Evolutionary conservation across 2,329 filamentous ascomycete species (phyloP).

Genomic region (Trichoderma lentiforme): DNA sequence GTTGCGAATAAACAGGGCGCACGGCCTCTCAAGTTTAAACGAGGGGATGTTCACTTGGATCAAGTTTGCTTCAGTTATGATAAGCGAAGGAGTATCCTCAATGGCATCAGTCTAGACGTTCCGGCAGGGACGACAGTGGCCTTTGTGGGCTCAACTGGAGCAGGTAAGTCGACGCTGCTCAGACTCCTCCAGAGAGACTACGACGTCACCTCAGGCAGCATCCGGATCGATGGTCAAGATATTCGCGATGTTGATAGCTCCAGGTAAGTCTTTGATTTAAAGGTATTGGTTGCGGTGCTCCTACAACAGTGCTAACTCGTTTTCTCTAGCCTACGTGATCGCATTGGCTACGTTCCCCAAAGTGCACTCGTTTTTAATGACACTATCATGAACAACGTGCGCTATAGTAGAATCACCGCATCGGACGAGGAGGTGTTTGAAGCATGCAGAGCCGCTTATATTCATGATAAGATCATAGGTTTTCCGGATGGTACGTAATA

Average conservation of each 20-base stretch:
- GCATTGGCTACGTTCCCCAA: slow-evolving; percentile 56
- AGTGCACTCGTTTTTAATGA: slow-evolving; percentile 55
- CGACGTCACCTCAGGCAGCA: slow-evolving; percentile 50
- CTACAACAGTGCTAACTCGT: slow-evolving; percentile 21
- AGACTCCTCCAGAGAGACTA: slow-evolving; percentile 60
- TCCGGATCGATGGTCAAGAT: slow-evolving; percentile 56
- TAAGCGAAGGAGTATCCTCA: slow-evolving; percentile 56
- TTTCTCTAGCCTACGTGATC: slow-evolving; percentile 44
- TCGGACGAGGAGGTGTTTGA: slow-evolving; percentile 54
- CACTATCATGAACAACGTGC: slow-evolving; percentile 58
- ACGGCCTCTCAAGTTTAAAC: slow-evolving; percentile 47
- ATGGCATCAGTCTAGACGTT: slow-evolving; percentile 50
- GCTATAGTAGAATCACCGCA: slow-evolving; percentile 53
- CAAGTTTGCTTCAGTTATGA: slow-evolving; percentile 58
- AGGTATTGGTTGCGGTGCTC: not conserved
- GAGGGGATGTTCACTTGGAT: slow-evolving; percentile 53
- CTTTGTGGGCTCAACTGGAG: slow-evolving; percentile 59
- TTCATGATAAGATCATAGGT: slow-evolving; percentile 55
- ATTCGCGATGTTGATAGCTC: slow-evolving; percentile 52
- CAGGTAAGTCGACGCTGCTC: slow-evolving; percentile 56
- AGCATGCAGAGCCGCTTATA: slow-evolving; percentile 53
- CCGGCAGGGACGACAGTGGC: slow-evolving; percentile 53
- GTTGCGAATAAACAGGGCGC: slow-evolving; percentile 52
- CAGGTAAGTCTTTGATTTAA: slow-evolving; percentile 33
- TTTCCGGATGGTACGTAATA: slow-evolving; percentile 46